phyloP scores from a whole-genome alignment of 2,329 filamentous ascomycete genomes.

The Proliferodiscus dingleyae region DNA sequence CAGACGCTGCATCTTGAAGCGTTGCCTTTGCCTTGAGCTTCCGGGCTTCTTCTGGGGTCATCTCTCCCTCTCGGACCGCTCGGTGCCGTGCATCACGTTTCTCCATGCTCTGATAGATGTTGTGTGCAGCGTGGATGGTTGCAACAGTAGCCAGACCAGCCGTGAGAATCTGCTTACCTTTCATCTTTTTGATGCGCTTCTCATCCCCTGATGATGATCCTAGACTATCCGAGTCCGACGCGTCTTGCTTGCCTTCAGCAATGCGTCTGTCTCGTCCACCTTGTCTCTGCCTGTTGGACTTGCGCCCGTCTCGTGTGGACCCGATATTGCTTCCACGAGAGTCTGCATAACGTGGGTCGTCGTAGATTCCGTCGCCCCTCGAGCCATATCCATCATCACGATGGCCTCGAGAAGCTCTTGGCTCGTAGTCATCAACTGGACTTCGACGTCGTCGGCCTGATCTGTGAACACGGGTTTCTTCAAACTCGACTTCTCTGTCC shows the following conservation, averaged over 20 bases:
- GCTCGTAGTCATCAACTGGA: constrained; percentile 21
- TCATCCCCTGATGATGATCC: constrained; percentile 59
- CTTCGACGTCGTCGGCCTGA: constrained; percentile 14
- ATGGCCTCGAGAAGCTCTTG: constrained; percentile 15
- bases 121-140: constrained; percentile 64
- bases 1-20: constrained; percentile 59
- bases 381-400: constrained; percentile 16
- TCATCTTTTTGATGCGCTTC: constrained; percentile 56
- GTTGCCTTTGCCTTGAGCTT: constrained; percentile 59
- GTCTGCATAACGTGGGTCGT: constrained; percentile 26
- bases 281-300: constrained; percentile 19
- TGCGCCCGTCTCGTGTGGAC: constrained; percentile 17
- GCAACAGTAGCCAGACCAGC: constrained; percentile 63
- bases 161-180: constrained; percentile 61
- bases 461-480: constrained; percentile 24
- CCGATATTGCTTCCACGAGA: constrained; percentile 25
- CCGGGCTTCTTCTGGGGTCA: constrained; percentile 56
- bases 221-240: constrained; percentile 41
- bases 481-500: constrained; percentile 19
- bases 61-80: constrained; percentile 58
- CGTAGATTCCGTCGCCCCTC: constrained; percentile 24
- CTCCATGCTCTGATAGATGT: constrained; percentile 58
- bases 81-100: constrained; percentile 56
- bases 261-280: constrained; percentile 25
- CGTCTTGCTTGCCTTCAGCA: constrained; percentile 26